Evolutionary conservation across 2,329 filamentous ascomycete genomes (phyloP), one percentile per base, ranked within the genome.

Genomic region (Aspergillus pseudoviridinutans): DNA sequence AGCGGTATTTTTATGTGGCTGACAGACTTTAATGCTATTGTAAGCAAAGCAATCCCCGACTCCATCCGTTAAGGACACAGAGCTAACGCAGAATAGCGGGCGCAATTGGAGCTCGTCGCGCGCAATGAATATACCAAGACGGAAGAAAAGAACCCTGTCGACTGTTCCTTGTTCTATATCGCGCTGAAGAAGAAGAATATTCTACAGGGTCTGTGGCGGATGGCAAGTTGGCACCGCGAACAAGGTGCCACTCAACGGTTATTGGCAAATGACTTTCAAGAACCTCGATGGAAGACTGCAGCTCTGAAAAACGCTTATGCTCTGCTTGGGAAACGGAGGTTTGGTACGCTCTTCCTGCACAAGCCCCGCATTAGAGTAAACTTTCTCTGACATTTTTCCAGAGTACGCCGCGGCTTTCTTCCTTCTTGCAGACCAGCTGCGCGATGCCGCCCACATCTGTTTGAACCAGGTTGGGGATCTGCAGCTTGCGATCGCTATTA

Each of bases 351-450:
- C 42, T 17, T 8, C 8, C 17, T 28, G 41, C 38, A 20, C 25
- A 38, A 1, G 28, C 42, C 50, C n/a, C 54, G 44, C 27, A 22
- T 54, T 54, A 51, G 47, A 35, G 27, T 49, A 24, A 12, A 42
- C 51, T 62, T 54, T 63, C 53, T 27, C 44, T 47, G 22, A 25
- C 4, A 29, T 9, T 28, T 35, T 6, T 42, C n/a, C 55, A 91
- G 91, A 91, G 75, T 99, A 99, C 69, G 92, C 94, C 3, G 94
- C 93, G 0, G 90, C 94, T 0, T 99, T 97, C 76, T 99, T 99
- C 78, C 80, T 99, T 5, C 81, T 99, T 1, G 95, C 90, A 1
- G 92, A 92, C 63, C 88, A 89, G 67, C 79, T 96, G 0, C 85
- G 88, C 55, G 92, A 96, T 71, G 93, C 94, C 0, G 88, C 94